A percentile compares a stretch with the other conserved stretches of the same genome.
Evolutionary conservation across 108 stramenopile species (phyloP).

Genomic region (Licmophora abbreviata): DNA sequence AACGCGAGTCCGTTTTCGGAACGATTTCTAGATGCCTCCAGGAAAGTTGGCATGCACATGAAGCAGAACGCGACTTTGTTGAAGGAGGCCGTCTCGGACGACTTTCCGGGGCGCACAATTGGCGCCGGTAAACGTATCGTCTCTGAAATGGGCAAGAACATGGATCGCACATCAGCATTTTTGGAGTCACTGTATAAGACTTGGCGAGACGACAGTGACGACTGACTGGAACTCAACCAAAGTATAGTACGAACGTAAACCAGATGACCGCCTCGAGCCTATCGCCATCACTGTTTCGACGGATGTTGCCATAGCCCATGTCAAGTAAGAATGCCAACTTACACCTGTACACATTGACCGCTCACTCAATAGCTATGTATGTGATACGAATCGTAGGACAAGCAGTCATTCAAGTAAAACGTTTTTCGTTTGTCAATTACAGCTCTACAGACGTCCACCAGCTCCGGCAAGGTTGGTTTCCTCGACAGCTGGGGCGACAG

Average conservation of each 20-base stretch:
- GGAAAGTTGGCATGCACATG: slow-evolving; percentile 20
- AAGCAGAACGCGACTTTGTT: slow-evolving; percentile 20
- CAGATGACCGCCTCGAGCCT: too few species aligned
- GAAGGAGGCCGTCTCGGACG: slow-evolving; percentile 19
- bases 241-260: too few species aligned
- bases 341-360: too few species aligned
- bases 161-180: slow-evolving; percentile 16
- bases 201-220: neutral
- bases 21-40: slow-evolving; percentile 3
- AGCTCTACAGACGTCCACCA: slow-evolving; percentile 89
- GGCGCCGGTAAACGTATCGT: slow-evolving; percentile 14
- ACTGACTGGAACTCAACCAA: neutral
- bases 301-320: too few species aligned
- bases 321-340: too few species aligned
- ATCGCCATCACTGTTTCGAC: too few species aligned
- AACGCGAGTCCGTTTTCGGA: neutral
- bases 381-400: too few species aligned
- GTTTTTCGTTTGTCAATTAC: too few species aligned
- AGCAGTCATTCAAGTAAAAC: too few species aligned
- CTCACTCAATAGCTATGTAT: too few species aligned
- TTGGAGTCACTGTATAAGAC: slow-evolving; percentile 14
- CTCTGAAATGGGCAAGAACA: slow-evolving; percentile 20
- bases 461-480: slow-evolving; percentile 69
- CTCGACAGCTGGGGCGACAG: slow-evolving; percentile 58
- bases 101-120: slow-evolving; percentile 16